These are phyloP conservation scores for Symbiodinium pilosum DNA, from an alignment of 73 alveolate species.

Conservation along the genomic window DNA sequence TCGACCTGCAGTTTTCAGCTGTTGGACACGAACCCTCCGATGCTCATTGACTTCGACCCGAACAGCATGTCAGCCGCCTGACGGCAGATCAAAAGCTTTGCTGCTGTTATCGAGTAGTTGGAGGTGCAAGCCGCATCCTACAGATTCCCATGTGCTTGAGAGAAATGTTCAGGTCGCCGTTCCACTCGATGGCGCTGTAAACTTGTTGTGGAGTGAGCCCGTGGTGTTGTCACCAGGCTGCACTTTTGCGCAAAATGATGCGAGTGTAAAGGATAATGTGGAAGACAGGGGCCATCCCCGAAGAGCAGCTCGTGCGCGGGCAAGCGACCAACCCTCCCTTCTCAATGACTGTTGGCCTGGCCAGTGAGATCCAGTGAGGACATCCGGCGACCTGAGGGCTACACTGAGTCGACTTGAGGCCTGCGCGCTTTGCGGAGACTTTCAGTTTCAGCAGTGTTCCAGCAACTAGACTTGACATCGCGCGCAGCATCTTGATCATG, in stretches of 20 bases:
- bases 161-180: conserved; percentile 36
- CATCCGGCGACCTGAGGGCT: background rate
- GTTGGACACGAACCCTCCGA: conserved; percentile 52
- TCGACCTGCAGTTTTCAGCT: conserved; percentile 53
- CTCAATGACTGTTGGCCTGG: no score
- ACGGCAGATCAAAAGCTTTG: background rate
- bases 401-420: conserved; percentile 54
- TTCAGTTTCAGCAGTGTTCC: no score
- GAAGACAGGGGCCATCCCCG: no score
- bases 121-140: no score
- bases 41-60: conserved; percentile 41
- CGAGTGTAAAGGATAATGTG: no score
- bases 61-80: conserved; percentile 20
- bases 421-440: no score
- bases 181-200: conserved; percentile 56
- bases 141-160: no score
- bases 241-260: background rate
- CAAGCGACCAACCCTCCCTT: no score
- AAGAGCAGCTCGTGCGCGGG: no score
- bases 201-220: conserved; percentile 54
- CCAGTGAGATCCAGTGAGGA: conserved; percentile 11
- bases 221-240: conserved; percentile 32
- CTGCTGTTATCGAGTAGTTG: background rate
- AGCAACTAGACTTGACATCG: no score
- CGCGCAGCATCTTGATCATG: no score